Percentiles rank a stretch among this genome's conserved stretches.
Evolutionary conservation across 139 green algal species (phyloP).

Genomic region (Volvox africanus): DNA sequence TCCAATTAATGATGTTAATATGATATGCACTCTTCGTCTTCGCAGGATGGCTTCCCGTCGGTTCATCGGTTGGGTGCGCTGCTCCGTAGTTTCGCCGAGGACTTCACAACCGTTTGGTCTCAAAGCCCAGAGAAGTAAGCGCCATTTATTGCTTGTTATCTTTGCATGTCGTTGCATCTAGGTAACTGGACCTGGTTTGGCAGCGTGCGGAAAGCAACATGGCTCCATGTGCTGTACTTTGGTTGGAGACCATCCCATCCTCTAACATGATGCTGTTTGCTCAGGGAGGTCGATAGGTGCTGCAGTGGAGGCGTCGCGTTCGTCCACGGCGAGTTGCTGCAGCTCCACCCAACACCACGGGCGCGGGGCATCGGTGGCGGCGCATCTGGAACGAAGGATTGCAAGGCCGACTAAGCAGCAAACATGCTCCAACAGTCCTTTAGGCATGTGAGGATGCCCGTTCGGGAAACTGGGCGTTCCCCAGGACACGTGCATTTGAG

Average conservation of each 20-base stretch:
- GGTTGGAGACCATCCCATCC: not conserved
- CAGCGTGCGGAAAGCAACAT: not conserved
- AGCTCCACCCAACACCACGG: not conserved
- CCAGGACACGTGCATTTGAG: too few species aligned
- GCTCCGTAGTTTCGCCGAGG: not conserved
- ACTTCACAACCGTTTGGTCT: not conserved
- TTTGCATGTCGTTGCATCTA: not conserved
- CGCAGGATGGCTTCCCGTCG: not conserved
- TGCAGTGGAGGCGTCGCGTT: not conserved
- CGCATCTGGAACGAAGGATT: not conserved
- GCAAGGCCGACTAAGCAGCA: constrained; percentile 19
- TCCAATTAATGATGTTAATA: not conserved
- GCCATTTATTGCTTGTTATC: not conserved
- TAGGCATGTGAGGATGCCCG: too few species aligned
- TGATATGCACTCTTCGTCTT: not conserved
- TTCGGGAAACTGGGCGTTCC: too few species aligned
- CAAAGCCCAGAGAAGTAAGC: not conserved
- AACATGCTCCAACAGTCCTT: not conserved
- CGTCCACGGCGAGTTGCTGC: not conserved
- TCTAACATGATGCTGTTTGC: not conserved
- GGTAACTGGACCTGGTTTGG: not conserved
- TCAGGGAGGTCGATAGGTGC: not conserved
- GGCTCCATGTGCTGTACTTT: not conserved
- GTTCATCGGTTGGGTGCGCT: not conserved
- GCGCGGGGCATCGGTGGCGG: not conserved